phyloP scores from a whole-genome alignment of 129 eudicot species.

The Tagetes patula region DNA sequence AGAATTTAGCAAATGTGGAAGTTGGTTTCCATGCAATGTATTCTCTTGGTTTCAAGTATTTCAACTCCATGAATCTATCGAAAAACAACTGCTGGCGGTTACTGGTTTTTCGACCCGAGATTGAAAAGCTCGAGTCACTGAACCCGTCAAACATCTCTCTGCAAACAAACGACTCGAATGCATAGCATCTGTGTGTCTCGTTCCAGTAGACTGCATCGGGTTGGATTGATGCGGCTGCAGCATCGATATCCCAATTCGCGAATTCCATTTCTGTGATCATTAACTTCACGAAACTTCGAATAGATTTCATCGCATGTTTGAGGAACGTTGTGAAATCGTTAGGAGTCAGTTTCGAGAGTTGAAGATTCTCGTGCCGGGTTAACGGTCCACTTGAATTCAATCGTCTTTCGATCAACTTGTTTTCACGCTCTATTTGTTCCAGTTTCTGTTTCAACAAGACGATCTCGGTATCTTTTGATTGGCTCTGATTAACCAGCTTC shows the following conservation, averaged over 20 bases:
- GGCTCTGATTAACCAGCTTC: conserved; percentile 56
- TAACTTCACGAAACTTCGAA: conserved; percentile 51
- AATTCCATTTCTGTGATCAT: conserved; percentile 68
- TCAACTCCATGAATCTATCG: conserved; percentile 59
- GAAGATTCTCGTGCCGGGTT: conserved; percentile 44
- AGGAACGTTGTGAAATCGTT: conserved; percentile 53
- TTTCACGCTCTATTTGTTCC: conserved; percentile 53
- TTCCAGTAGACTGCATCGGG: conserved; percentile 58
- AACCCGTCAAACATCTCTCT: conserved; percentile 67
- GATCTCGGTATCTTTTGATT: conserved; percentile 61
- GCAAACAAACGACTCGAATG: conserved; percentile 82
- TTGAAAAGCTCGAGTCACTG: conserved; percentile 48
- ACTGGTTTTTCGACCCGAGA: conserved; percentile 15
- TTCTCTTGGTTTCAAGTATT: conserved; percentile 54
- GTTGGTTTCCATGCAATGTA: conserved; percentile 69
- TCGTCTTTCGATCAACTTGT: conserved; percentile 61
- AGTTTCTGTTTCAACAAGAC: conserved; percentile 59
- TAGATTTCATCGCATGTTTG: conserved; percentile 55
- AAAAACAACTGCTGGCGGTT: conserved; percentile 43
- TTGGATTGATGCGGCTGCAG: conserved; percentile 59
- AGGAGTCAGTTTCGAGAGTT: conserved; percentile 51
- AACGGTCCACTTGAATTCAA: conserved; percentile 67
- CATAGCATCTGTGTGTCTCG: conserved; percentile 48
- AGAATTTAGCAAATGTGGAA: conserved; percentile 63
- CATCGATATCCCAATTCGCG: conserved; percentile 79